Conservation (phyloP, 208 protist genomes). For the Porcisia hertigi region DNA sequence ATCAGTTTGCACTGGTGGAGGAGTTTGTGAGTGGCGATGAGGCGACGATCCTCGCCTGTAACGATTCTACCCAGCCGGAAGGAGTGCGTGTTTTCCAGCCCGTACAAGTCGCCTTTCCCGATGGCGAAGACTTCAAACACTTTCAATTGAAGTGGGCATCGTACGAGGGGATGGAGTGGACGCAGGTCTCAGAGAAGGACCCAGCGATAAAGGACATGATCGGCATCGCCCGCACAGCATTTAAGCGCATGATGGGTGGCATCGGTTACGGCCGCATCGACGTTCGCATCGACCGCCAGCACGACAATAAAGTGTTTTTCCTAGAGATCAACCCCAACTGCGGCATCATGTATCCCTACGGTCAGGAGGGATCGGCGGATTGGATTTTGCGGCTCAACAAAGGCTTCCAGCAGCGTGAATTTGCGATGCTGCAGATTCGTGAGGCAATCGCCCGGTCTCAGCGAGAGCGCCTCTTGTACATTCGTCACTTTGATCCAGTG, state of each 20-base stretch:
- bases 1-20: constrained; percentile 85
- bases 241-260: constrained; percentile 90
- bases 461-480: constrained; percentile 48
- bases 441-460: constrained; percentile 56
- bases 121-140: constrained; percentile 91
- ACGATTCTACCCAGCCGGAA: constrained; percentile 62
- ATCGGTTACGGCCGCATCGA: constrained; percentile 89
- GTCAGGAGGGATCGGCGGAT: constrained; percentile 85
- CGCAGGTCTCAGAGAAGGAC: constrained; percentile 55
- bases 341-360: constrained; percentile 89
- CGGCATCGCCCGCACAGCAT: constrained; percentile 66
- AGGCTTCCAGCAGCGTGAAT: constrained; percentile 76
- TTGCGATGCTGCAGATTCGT: constrained; percentile 77
- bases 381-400: constrained; percentile 80
- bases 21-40: constrained; percentile 90
- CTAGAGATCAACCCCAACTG: constrained; percentile 93
- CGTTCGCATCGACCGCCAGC: constrained; percentile 75
- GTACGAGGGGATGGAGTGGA: constrained; percentile 90
- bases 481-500: constrained; percentile 47
- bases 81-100: constrained; percentile 84
- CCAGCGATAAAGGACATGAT: constrained; percentile 70
- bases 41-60: constrained; percentile 82
- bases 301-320: constrained; percentile 65
- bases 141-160: constrained; percentile 91
- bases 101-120: constrained; percentile 77